phyloP scores from a whole-genome alignment of 2,329 filamentous ascomycete genomes.

The Incumbomyces delicatus region DNA sequence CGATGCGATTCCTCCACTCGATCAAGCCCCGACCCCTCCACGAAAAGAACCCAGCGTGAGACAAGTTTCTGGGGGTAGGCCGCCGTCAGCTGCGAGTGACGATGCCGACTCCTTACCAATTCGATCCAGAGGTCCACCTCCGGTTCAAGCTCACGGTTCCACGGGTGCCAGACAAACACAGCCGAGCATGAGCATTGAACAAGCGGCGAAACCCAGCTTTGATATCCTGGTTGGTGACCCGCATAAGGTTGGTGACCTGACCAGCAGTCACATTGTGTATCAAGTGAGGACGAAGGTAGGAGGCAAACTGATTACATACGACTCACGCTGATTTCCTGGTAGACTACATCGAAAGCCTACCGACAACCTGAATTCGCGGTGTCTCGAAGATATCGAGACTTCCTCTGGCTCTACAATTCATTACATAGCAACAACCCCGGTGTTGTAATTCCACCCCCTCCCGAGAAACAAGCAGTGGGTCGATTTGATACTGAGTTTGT shows the following conservation, averaged over 20 bases:
- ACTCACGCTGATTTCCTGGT: constrained; percentile 16
- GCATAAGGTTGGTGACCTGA: constrained; percentile 94
- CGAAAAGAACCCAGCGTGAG: constrained; percentile 44
- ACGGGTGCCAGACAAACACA: constrained; percentile 44
- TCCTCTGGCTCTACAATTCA: constrained; percentile 93
- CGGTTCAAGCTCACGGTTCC: constrained; percentile 42
- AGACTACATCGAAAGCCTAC: constrained; percentile 95
- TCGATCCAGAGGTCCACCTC: constrained; percentile 53
- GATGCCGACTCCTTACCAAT: constrained; percentile 58
- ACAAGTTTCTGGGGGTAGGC: constrained; percentile 3
- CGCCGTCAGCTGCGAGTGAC: constrained; percentile 40
- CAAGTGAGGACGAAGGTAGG: constrained; percentile 82
- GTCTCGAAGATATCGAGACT: constrained; percentile 88
- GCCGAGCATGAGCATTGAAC: constrained; percentile 82
- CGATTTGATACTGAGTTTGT: constrained; percentile 96
- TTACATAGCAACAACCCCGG: constrained; percentile 91
- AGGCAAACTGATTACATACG: constrained; percentile 3
- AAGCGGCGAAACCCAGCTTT: constrained; percentile 86
- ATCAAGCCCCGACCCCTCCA: constrained; percentile 49
- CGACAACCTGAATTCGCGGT: constrained; percentile 86
- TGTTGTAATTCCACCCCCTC: constrained; percentile 86
- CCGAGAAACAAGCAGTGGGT: constrained; percentile 94
- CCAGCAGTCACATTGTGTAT: constrained; percentile 96
- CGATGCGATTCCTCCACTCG: constrained; percentile 29
- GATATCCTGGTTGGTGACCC: constrained; percentile 88